Base-by-base conservation (phyloP, 2,329 filamentous ascomycete species). In the Hypoxylon sp. region DNA sequence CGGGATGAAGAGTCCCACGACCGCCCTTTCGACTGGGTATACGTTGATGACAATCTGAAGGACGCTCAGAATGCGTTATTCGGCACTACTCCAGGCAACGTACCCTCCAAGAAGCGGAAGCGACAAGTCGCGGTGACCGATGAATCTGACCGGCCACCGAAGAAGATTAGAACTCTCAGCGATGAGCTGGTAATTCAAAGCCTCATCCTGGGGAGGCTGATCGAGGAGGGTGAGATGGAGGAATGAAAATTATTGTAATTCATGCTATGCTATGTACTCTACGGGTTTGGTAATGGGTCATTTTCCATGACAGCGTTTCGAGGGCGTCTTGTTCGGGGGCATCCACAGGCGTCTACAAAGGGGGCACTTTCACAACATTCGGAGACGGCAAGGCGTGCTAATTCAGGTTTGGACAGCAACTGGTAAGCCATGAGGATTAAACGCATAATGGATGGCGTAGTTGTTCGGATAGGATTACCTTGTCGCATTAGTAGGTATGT, bases 141-240 rank as follows among this genome's bases (percentile, higher is more conserved):
- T 55, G 78, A 75, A 39, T 69, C 79, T 19, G 74, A 78, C 29
- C 76, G 81, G 14, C 75, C 81, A 47, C 82, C 84, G 11, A 84
- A 85, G 73, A 86, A 81, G 67, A 84, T 94, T 39, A 87, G 86
- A 69, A 86, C 96, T 48, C 87, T 97, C 58, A 91, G 90, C 62
- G 91, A 97, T 78, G 95, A 98, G 80, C 89, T 95, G 77, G 89
- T 98, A 22, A 90, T 97, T 61, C 95, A 99, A 84, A 98, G 94
- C 79, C 83, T 98, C 66, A 98, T 99, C 70, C 79, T 97, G 55
- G 95, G 94, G 0, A 88, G 90, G 67, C 81, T 98, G 73, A 87
- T 94, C 58, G 91, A 93, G 69, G 87, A 88, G 54, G 84, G 82
- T 11, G 86, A 88, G 72, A 75, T 83, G 73, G 72, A 76, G 22